Conservation (phyloP, 2,329 filamentous ascomycete genomes). For the Fusarium temperatum region DNA sequence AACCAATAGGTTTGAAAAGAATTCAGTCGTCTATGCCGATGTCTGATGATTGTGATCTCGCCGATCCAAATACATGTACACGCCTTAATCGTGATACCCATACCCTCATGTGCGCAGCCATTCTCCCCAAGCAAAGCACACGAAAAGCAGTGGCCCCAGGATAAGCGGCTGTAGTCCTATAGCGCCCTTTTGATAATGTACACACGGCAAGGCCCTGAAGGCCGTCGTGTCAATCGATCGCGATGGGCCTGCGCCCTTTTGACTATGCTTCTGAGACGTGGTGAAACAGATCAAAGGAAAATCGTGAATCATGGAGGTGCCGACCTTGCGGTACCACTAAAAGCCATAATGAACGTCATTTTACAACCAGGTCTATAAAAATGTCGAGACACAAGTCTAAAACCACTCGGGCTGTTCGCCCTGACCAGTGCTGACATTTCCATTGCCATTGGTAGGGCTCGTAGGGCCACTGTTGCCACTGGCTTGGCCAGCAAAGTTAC, state of each 20-base stretch:
- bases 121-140: slow-evolving; percentile 23
- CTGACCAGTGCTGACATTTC: slow-evolving; percentile 33
- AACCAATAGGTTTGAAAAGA: slow-evolving; percentile 31
- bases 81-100: slow-evolving; percentile 32
- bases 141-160: slow-evolving; percentile 23
- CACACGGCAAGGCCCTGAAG: slow-evolving; percentile 44
- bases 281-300: slow-evolving; percentile 50
- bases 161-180: slow-evolving; percentile 36
- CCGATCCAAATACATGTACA: slow-evolving; percentile 49
- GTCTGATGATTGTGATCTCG: slow-evolving; percentile 35
- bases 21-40: slow-evolving; percentile 43
- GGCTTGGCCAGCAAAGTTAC: slow-evolving; percentile 18
- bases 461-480: slow-evolving; percentile 22
- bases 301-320: slow-evolving; percentile 54
- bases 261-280: slow-evolving; percentile 40
- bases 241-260: slow-evolving; percentile 37
- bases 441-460: slow-evolving; percentile 19
- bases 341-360: slow-evolving; percentile 42
- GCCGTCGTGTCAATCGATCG: slow-evolving; percentile 43
- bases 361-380: slow-evolving; percentile 46
- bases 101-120: slow-evolving; percentile 17
- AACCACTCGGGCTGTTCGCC: slow-evolving; percentile 52
- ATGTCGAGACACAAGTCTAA: slow-evolving; percentile 44
- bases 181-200: slow-evolving; percentile 47
- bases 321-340: slow-evolving; percentile 46